Evolutionary conservation across 345 rosid genomes (phyloP), one percentile per base, ranked within the genome.

Genomic region (Ceriops tagal): DNA sequence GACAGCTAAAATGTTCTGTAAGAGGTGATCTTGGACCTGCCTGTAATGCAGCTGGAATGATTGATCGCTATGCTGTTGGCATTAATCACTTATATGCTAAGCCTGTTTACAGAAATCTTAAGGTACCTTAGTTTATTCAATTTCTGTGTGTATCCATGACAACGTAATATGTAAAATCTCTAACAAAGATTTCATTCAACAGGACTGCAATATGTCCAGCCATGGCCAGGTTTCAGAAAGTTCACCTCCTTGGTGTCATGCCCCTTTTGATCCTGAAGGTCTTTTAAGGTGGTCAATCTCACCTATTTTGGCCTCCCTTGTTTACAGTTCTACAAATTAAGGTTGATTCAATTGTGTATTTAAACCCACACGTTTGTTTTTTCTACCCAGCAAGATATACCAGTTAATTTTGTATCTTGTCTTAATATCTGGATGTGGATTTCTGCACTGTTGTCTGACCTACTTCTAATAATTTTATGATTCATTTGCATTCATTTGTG

Each of bases 261-360:
- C 86, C 52, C 80, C 84, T 24, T 83, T 65, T 31, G 86, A 83
- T 63, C 86, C 86, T 35, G 86, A 83, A 73, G 86, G 86, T 59
- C 71, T 80, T 57, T 47, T 80, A 68, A 78, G 86, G 86, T 82
- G 28, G 24, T 35, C 28, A 35, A n/a, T 55, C 66, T 34, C 15
- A 53, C 52, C 58, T n/a, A 21, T 72, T 37, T 32, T 37, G 26
- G 34, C 28, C 16, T n/a, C 22, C 27, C 71, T 59, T 64, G 60
- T 60, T 55, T 62, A 0, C 19, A 8, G 31, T 18, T 20, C 37
- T 22, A 56, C 59, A 24, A 56, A 15, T 11, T 8, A 56, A 24
- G 18, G 18, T 13, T 43, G 49, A 43, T 43, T 43, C 19, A 43
- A 43, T 13, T 13, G 49, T 3, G 4, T 15, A 43, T 43, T 43